Evolutionary conservation across 106 monocot species (phyloP).

Genomic region (Acorus gramineus): DNA sequence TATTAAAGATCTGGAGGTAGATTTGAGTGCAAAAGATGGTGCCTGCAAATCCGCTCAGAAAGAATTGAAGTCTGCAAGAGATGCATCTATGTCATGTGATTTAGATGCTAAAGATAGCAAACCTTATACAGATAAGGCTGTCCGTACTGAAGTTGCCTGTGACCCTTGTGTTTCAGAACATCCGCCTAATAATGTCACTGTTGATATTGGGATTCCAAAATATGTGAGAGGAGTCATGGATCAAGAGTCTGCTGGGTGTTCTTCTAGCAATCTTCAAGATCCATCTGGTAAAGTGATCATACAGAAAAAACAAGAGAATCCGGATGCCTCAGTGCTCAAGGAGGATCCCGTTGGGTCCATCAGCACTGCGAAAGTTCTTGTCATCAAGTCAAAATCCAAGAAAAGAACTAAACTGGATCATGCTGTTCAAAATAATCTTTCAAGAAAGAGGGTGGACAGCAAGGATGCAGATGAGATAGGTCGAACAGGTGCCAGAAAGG

Average conservation of each 20-base stretch:
- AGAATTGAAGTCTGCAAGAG: background rate
- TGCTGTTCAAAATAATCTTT: background rate
- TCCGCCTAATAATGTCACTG: slow-evolving; percentile 8
- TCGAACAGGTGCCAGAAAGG: slow-evolving; percentile 13
- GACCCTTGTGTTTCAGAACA: background rate
- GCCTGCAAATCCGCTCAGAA: slow-evolving; percentile 8
- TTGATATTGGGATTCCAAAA: slow-evolving; percentile 7
- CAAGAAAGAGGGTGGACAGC: background rate
- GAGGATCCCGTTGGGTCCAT: slow-evolving; percentile 4
- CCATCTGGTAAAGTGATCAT: background rate
- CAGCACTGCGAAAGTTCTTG: background rate
- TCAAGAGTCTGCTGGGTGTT: slow-evolving; percentile 1
- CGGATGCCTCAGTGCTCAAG: slow-evolving; percentile 6
- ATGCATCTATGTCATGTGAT: too few species aligned
- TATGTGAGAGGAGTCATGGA: slow-evolving; percentile 1
- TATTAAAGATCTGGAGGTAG: slow-evolving; percentile 16
- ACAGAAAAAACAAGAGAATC: slow-evolving; percentile 6
- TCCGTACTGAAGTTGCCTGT: too few species aligned
- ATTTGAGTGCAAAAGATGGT: slow-evolving; percentile 6
- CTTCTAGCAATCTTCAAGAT: background rate
- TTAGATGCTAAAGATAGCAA: too few species aligned
- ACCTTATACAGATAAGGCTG: too few species aligned
- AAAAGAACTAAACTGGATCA: background rate
- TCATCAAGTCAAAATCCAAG: background rate
- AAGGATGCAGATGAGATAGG: background rate